Percentiles rank a stretch among this genome's conserved stretches.
These are phyloP conservation scores for Pseudomicrostroma phylloplanum DNA, from an alignment of 1,284 basidiomycete species.

Conservation along the genomic window DNA sequence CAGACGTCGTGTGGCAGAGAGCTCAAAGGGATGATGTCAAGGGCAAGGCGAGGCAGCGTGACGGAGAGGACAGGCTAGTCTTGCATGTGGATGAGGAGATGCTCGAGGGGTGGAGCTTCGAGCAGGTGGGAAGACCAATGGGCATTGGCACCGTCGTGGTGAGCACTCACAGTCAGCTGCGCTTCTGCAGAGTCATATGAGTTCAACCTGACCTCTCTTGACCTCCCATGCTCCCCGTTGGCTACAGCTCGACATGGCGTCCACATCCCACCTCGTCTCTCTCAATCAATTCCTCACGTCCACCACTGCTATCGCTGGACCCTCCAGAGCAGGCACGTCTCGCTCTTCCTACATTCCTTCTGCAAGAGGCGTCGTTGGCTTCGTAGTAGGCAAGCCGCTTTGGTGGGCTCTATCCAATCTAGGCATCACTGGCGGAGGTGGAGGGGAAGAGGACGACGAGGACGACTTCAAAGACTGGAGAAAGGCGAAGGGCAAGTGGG, in stretches of 20 bases:
- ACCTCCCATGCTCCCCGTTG: not conserved
- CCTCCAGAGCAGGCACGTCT: constrained; percentile 49
- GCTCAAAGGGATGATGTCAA: constrained; percentile 13
- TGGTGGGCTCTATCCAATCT: constrained; percentile 73
- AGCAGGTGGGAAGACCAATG: constrained; percentile 67
- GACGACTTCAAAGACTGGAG: constrained; percentile 65
- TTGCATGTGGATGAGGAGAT: constrained; percentile 58
- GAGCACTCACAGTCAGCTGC: constrained; percentile 14
- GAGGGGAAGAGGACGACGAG: constrained; percentile 52
- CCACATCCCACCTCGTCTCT: constrained; percentile 54
- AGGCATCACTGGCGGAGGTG: constrained; percentile 64
- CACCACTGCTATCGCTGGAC: constrained; percentile 62
- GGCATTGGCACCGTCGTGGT: constrained; percentile 75
- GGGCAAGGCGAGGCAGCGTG: not conserved
- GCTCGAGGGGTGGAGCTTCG: constrained; percentile 23
- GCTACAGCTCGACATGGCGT: constrained; percentile 14
- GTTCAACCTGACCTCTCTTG: not conserved
- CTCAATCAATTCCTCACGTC: constrained; percentile 61
- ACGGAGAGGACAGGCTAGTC: constrained; percentile 58
- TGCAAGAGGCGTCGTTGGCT: not conserved
- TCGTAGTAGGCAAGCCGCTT: constrained; percentile 16
- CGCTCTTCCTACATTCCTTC: constrained; percentile 14
- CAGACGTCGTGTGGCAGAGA: constrained; percentile 56
- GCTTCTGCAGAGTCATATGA: not conserved
- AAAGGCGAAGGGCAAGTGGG: constrained; percentile 65